Evolutionary conservation across 768 basidiomycete genomes (phyloP), one percentile per base, ranked within the genome.

Genomic region (Mrakia blollopis): DNA sequence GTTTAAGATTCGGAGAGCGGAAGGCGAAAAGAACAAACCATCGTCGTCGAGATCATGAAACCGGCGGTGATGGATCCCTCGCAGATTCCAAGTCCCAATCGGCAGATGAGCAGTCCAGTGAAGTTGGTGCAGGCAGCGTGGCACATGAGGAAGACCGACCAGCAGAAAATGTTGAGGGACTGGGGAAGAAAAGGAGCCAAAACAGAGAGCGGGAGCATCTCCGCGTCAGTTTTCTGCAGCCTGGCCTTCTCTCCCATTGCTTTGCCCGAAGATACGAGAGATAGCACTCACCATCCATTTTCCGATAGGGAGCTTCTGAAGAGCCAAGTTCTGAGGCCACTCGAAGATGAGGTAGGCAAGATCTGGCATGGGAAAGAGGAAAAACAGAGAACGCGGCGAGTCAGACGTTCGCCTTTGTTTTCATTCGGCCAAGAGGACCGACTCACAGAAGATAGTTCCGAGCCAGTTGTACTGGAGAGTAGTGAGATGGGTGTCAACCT

Each of bases 71-170:
- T 80, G 23, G 60, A 61, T 9, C 78, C 80, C 74, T 80, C 79
- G 71, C 80, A 81, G 23, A 69, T 54, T n/a, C 80, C 80, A n/a
- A 80, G 69, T 23, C 73, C 73, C 30, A 79, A 7, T 21, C 80
- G 77, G 23, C 74, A 69, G 73, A 76, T 71, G 41, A 78, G 44
- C 2, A 81, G 73, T 28, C 81, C 81, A 35, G 77, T 78, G 79
- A 82, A 82, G 78, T 78, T 80, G 28, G 63, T 54, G 57, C 81
- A 80, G 21, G 81, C 81, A 10, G 81, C 81, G 60, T 80, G 80
- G 68, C 79, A 80, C 57, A 76, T 74, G 6, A 82, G 74, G 7
- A 79, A 78, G 50, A 80, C 71, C 9, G 72, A 78, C 81, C 81
- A 81, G 25, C 79, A 57, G 18, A 76, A 57, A 52, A 82, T 78